Evolutionary conservation across 208 protist species (phyloP).

Genomic region (Phytomonas sp.): DNA sequence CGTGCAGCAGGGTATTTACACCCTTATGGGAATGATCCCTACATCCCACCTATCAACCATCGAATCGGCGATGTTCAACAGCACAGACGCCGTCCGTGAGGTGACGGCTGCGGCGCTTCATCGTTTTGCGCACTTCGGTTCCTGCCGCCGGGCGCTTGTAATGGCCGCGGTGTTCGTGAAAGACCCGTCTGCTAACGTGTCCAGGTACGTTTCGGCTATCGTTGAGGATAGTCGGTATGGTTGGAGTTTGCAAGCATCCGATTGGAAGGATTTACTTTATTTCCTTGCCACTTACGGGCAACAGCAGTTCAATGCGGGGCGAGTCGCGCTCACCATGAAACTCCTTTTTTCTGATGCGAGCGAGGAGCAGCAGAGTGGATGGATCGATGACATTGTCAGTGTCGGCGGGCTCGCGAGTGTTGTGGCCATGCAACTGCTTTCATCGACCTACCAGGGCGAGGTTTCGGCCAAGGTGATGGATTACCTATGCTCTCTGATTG

Average conservation of each 20-base stretch:
- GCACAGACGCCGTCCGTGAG: constrained; percentile 62
- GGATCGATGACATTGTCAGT: constrained; percentile 47
- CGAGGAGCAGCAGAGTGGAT: constrained; percentile 46
- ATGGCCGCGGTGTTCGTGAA: constrained; percentile 51
- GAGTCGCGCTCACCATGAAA: constrained; percentile 48
- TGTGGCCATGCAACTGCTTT: constrained; percentile 48
- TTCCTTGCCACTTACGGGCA: constrained; percentile 63
- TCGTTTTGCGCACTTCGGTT: constrained; percentile 70
- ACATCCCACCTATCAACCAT: constrained; percentile 39
- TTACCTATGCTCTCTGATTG: constrained; percentile 63
- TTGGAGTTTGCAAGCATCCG: constrained; percentile 42
- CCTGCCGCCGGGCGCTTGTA: constrained; percentile 69
- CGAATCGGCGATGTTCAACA: constrained; percentile 56
- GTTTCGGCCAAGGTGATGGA: constrained; percentile 49
- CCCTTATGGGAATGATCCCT: constrained; percentile 74
- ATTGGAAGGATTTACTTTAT: constrained; percentile 82
- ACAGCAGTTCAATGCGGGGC: constrained; percentile 42
- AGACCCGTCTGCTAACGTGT: constrained; percentile 41
- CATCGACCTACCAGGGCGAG: constrained; percentile 37
- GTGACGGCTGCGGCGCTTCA: constrained; percentile 56
- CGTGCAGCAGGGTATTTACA: constrained; percentile 71
- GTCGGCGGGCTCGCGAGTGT: constrained; percentile 63
- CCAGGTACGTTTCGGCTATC: constrained; percentile 27
- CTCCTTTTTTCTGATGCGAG: constrained; percentile 45
- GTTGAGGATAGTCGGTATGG: constrained; percentile 22